Percentiles rank a stretch among this genome's conserved stretches.
Evolutionary conservation across 768 basidiomycete species (phyloP).

Genomic region (Clathrus columnatus): DNA sequence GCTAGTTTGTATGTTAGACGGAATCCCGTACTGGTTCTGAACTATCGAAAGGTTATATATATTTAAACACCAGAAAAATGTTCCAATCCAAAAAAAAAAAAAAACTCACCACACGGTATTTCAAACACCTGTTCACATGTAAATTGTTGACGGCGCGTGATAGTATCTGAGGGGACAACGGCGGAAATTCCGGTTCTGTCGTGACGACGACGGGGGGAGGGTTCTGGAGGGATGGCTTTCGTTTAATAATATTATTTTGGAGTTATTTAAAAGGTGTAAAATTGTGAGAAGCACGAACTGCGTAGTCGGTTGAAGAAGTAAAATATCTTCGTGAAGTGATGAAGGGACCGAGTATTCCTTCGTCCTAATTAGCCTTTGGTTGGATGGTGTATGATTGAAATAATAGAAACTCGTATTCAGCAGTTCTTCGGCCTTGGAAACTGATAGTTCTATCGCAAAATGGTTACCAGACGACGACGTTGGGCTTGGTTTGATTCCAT

Average conservation of each 20-base stretch:
- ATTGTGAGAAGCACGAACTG: slow-evolving; percentile 7
- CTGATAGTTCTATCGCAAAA: slow-evolving; percentile 18
- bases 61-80: too few relatives aligned
- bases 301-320: slow-evolving; percentile 24
- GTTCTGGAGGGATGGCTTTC: too few relatives aligned
- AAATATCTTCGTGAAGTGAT: slow-evolving; percentile 22
- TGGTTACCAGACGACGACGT: too few relatives aligned
- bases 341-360: too few relatives aligned
- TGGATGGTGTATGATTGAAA: slow-evolving; percentile 27
- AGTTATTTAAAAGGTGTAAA: too few relatives aligned
- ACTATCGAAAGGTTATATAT: too few relatives aligned
- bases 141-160: too few relatives aligned
- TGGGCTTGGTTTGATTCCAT: slow-evolving; percentile 2
- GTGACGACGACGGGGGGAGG: not conserved
- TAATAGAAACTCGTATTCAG: slow-evolving; percentile 27
- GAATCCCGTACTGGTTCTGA: too few relatives aligned
- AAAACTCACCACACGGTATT: slow-evolving; percentile 19
- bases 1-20: slow-evolving; percentile 21
- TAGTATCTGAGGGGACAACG: slow-evolving; percentile 20
- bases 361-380: slow-evolving; percentile 28
- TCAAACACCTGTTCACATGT: too few relatives aligned
- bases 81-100: too few relatives aligned
- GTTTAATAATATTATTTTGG: too few relatives aligned
- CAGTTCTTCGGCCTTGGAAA: slow-evolving; percentile 27
- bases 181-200: not conserved